Base-by-base conservation (phyloP, 176 grass and related monocot genomes). In the Otatea glauca region DNA sequence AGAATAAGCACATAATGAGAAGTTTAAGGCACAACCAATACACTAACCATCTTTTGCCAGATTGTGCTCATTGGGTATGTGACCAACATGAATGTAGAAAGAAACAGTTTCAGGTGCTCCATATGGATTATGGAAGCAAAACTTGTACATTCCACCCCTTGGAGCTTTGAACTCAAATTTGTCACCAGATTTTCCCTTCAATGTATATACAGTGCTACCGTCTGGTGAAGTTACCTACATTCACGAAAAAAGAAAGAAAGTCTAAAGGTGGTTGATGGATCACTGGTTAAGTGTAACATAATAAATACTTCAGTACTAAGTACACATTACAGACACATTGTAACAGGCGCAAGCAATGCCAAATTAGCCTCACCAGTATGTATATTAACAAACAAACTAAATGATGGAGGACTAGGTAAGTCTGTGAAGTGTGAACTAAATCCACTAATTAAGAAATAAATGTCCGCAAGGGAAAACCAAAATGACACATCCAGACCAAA, bases 81-180 rank as follows among this genome's bases (percentile, higher is more conserved):
- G 96, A 17, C 96, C 96, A 34, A 99, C 93, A 81, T 99, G 96
- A 76, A 99, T 96, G 86, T 99, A 96, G 80, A 99, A 99, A 44
- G 96, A 99, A 79, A 99, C 91, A 14, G 96, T 99, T 86, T 99
- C 96, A 55, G 96, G 96, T 56, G 93, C 84, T 50, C 93, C 92
- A 65, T 96, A 91, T 41, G 93, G 88, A 88, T 99, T 99, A 76
- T 96, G 91, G 84, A 99, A 99, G 78, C 96, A 99, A 47, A 99
- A 99, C 64, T 99, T 99, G 76, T 99, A 94, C 93, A 96, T 94
- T 79, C 96, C 96, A 88, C 91, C 91, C 74, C 89, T 90, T 51
- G 96, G 96, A 35, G 91, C 91, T 80, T 96, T 99, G 44, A 99
- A 99, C 25, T 94, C 96, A 77, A 99, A 99, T 65, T 99, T 99